Evolutionary conservation across 345 rosid genomes (phyloP), one percentile per base, ranked within the genome.

Genomic region (Euclidium syriacum): DNA sequence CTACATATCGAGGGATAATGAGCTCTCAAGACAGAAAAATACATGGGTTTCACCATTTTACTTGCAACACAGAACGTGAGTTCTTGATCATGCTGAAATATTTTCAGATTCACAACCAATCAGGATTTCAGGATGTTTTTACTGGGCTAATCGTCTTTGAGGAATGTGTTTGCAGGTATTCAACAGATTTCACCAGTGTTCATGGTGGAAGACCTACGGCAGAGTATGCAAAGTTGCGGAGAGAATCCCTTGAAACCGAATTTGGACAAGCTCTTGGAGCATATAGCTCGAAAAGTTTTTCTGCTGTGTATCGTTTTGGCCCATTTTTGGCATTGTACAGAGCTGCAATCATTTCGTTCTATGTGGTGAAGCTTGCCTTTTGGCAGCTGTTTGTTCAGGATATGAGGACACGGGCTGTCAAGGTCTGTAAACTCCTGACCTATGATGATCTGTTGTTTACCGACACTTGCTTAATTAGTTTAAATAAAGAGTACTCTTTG

Each of bases 201-300:
- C 96, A 94, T 52, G 95, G 91, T 24, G 92, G 73, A 73, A 81
- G 81, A 72, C 95, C 96, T 18, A 84, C 96, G 7, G 80, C 78
- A 8, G 86, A 87, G 70, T 90, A 90, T 58, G 96, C 96, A 26
- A 94, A 85, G 71, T 64, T 80, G 81, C 83, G 97, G 78, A 90
- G 85, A 85, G 95, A 94, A 73, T 90, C 96, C n/a, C 83, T 94
- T 39, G 99, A 90, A 77, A 85, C 83, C 53, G 86, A 94, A 78
- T 90, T 90, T 71, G 89, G 91, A 40, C 79, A 72, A 35, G 83
- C 83, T 52, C 87, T 87, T 50, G 95, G 88, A 73, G 70, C 72
- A 10, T 70, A 80, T 67, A 80, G 85, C 73, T 80, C 96, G 51
- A 80, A 79, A 73, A 75, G 82, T 58, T 74, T 73, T 24, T 87